These are phyloP conservation scores for Phragmites australis DNA, from an alignment of 176 grass and related monocot genomes.

Conservation along the genomic window DNA sequence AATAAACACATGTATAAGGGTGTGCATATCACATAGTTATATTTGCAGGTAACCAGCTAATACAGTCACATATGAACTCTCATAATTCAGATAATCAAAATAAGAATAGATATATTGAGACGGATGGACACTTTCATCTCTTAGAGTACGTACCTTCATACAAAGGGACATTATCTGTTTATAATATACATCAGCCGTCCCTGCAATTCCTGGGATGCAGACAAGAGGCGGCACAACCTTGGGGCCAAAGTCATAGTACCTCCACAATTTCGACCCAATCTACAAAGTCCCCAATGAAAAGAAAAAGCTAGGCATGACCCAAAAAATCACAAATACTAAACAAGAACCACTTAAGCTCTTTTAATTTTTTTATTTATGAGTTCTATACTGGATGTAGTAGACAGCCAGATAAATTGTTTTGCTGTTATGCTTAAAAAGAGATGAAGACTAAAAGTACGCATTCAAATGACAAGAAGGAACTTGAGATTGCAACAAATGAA, in stretches of 20 bases:
- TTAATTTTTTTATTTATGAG: neutral
- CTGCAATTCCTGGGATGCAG: slow-evolving; percentile 95
- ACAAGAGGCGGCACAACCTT: slow-evolving; percentile 82
- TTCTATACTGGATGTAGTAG: neutral
- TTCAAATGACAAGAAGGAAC: too few species aligned
- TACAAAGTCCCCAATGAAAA: slow-evolving; percentile 37
- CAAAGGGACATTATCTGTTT: slow-evolving; percentile 96
- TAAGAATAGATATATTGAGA: slow-evolving; percentile 1
- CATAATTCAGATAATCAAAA: slow-evolving; percentile 22
- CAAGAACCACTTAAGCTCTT: neutral
- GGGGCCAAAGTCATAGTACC: slow-evolving; percentile 97
- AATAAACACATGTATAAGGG: slow-evolving; percentile 8
- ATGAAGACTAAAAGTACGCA: neutral
- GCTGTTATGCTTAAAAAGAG: too few species aligned
- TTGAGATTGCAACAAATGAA: too few species aligned
- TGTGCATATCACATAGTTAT: neutral
- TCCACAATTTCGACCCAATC: slow-evolving; percentile 93
- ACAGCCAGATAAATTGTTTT: too few species aligned
- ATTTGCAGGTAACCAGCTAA: neutral
- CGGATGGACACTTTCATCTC: neutral
- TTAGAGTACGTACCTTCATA: slow-evolving; percentile 62
- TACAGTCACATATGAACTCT: neutral
- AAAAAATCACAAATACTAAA: slow-evolving; percentile 7
- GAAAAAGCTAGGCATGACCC: slow-evolving; percentile 9
- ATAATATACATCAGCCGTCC: slow-evolving; percentile 97